phyloP scores from a whole-genome alignment of 2,329 filamentous ascomycete species.

The Botrytis paeoniae region DNA sequence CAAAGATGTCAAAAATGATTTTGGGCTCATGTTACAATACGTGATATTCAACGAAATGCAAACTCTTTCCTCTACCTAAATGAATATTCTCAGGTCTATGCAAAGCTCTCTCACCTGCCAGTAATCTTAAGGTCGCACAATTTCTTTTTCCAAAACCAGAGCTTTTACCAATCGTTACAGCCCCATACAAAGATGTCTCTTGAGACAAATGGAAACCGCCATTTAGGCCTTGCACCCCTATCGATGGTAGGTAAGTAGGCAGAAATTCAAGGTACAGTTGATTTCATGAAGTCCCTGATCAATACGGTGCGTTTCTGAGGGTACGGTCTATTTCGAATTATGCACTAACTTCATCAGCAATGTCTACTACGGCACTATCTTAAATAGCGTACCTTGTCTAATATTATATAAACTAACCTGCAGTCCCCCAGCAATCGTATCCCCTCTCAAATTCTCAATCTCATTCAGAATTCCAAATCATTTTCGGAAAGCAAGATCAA shows the following conservation, averaged over 20 bases:
- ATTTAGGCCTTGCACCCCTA: not conserved
- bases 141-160: too few relatives aligned
- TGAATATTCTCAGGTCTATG: not conserved
- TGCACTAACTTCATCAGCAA: not conserved
- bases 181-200: not conserved
- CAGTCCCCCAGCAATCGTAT: not conserved
- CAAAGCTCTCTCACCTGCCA: not conserved
- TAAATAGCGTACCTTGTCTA: not conserved
- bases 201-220: not conserved
- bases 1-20: fast-evolving
- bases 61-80: not conserved
- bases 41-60: not conserved
- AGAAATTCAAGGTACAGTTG: not conserved
- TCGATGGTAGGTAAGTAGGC: not conserved
- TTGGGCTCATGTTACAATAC: not conserved
- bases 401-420: not conserved
- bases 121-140: not conserved
- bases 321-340: not conserved
- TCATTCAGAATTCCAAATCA: not conserved
- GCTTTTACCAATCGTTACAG: too few relatives aligned
- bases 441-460: not conserved
- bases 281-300: not conserved
- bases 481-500: not conserved
- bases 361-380: not conserved
- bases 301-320: not conserved